Evolutionary conservation across 2,329 filamentous ascomycete species (phyloP).

Genomic region (Fusarium fujikuroi): DNA sequence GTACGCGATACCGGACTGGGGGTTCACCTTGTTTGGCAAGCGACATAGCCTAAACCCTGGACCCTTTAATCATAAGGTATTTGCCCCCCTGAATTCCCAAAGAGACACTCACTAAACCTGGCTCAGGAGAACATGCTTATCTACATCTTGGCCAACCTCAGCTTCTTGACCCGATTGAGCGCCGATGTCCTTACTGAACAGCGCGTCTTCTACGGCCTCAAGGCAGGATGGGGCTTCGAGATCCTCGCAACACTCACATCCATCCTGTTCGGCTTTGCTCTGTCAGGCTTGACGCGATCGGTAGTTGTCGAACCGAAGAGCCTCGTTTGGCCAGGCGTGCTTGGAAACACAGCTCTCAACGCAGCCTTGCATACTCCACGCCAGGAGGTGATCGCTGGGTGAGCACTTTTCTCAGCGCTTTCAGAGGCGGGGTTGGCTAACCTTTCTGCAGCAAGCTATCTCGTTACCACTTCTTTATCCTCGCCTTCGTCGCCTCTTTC

Average conservation of each 20-base stretch:
- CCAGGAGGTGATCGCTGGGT: conserved; percentile 43
- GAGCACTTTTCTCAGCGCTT: background rate
- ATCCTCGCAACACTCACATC: conserved; percentile 60
- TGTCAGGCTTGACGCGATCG: conserved; percentile 57
- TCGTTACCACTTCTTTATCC: conserved; percentile 58
- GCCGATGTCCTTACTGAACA: conserved; percentile 51
- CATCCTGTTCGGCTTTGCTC: conserved; percentile 63
- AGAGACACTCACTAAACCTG: fast-evolving
- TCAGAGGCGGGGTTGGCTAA: fast-evolving
- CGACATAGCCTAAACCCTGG: conserved; percentile 53
- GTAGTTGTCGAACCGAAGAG: conserved; percentile 58
- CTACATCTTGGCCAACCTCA: conserved; percentile 66
- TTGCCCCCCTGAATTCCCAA: fast-evolving
- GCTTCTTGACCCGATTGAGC: conserved; percentile 53
- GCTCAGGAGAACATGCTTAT: conserved; percentile 63
- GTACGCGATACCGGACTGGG: conserved; percentile 46
- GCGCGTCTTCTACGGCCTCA: conserved; percentile 56
- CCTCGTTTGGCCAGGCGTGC: conserved; percentile 64
- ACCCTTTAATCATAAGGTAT: conserved; percentile 50
- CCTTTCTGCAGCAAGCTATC: conserved; percentile 44
- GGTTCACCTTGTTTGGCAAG: conserved; percentile 39
- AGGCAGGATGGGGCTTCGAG: conserved; percentile 60
- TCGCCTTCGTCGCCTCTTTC: conserved; percentile 51
- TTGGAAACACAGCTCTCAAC: conserved; percentile 61
- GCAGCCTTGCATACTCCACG: conserved; percentile 53